These are phyloP conservation scores for Hypoxylon sp. DNA, from an alignment of 2,329 filamentous ascomycete genomes.

Conservation along the genomic window DNA sequence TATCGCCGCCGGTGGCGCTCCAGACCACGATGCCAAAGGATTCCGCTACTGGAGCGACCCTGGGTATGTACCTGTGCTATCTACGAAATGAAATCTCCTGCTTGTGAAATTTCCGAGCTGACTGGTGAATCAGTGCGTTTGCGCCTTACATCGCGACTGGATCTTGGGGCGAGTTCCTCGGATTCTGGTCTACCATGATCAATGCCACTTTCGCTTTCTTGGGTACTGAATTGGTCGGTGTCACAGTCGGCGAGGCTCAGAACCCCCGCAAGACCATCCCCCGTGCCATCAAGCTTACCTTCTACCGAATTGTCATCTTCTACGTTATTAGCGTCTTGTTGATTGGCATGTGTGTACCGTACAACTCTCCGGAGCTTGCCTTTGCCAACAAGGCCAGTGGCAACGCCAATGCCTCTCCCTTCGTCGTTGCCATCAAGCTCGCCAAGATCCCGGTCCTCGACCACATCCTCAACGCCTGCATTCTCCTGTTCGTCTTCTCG, in stretches of 20 bases:
- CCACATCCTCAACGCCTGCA: constrained; percentile 78
- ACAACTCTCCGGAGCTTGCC: constrained; percentile 70
- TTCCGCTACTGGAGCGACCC: constrained; percentile 76
- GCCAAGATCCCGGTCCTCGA: constrained; percentile 73
- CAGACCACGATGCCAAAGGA: constrained; percentile 70
- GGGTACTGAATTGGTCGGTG: constrained; percentile 80
- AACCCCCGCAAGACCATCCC: constrained; percentile 83
- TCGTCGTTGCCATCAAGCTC: constrained; percentile 77
- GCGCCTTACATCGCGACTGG: constrained; percentile 60
- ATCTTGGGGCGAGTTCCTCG: constrained; percentile 66
- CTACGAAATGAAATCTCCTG: constrained; percentile 37
- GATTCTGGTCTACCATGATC: constrained; percentile 78
- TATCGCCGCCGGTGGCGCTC: constrained; percentile 74
- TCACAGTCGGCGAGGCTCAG: constrained; percentile 83
- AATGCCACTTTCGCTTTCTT: constrained; percentile 84
- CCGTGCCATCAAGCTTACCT: constrained; percentile 82
- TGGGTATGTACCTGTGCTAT: constrained; percentile 55
- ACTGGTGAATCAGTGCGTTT: constrained; percentile 59
- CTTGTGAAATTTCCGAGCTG: constrained; percentile 20
- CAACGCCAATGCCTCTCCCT: constrained; percentile 75
- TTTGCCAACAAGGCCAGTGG: constrained; percentile 68
- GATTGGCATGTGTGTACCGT: constrained; percentile 81
- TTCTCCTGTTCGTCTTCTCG: constrained; percentile 81
- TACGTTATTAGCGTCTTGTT: constrained; percentile 81
- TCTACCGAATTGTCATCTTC: constrained; percentile 85